Evolutionary conservation across 2,329 filamentous ascomycete genomes (phyloP).

Genomic region (Fusarium neocosmosporiellum): DNA sequence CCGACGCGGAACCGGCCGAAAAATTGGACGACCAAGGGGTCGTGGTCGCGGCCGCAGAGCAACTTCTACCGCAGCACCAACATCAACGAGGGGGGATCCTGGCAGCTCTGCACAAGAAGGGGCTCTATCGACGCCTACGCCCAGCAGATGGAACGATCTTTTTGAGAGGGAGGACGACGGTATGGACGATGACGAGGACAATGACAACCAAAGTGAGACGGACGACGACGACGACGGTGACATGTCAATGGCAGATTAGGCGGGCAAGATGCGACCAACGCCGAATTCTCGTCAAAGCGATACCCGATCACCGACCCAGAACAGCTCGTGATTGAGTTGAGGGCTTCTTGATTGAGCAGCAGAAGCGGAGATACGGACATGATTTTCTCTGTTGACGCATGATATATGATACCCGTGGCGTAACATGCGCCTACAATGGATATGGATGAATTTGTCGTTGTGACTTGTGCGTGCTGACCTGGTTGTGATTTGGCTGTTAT

Average conservation of each 20-base stretch:
- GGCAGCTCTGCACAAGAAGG: conserved; percentile 21
- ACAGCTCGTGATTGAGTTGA: neutral
- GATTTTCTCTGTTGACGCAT: conserved; percentile 18
- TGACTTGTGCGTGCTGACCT: conserved; percentile 3
- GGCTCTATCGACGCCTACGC: conserved; percentile 50
- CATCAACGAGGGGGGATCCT: conserved; percentile 24
- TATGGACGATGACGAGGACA: conserved; percentile 43
- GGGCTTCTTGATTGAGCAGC: neutral
- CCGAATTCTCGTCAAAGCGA: neutral
- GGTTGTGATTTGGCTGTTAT: conserved; percentile 1
- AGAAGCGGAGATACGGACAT: neutral
- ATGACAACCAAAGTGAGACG: conserved; percentile 36
- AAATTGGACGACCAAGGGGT: conserved; percentile 37
- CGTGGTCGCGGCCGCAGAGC: conserved; percentile 25
- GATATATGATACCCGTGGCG: conserved; percentile 42
- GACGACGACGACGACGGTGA: conserved; percentile 46
- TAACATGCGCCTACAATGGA: conserved; percentile 20
- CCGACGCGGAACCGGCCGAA: conserved; percentile 29
- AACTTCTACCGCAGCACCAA: neutral
- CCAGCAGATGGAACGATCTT: conserved; percentile 50
- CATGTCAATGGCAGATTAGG: conserved; percentile 40
- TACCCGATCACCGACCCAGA: neutral
- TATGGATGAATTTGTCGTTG: neutral
- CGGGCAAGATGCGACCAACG: neutral
- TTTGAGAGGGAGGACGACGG: conserved; percentile 39